These are phyloP conservation scores for Barbarea vulgaris DNA, from an alignment of 345 rosid genomes.

Conservation along the genomic window DNA sequence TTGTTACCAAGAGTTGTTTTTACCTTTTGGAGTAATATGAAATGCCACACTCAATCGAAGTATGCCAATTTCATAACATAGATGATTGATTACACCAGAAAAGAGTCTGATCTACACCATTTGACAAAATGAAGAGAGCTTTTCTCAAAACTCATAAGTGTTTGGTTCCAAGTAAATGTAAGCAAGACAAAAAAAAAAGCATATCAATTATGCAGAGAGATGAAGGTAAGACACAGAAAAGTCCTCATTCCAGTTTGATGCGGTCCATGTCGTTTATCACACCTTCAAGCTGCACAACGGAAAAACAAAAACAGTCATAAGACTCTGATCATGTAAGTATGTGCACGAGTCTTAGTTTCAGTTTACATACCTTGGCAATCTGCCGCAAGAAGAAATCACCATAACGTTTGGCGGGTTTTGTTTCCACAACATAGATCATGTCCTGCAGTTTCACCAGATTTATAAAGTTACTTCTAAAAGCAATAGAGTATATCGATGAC, in stretches of 20 bases:
- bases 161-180: not conserved
- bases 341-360: not conserved
- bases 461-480: not conserved
- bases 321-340: not conserved
- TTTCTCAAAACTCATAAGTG: no score
- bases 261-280: slow-evolving; percentile 82
- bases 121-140: not conserved
- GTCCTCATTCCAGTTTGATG: slow-evolving; percentile 65
- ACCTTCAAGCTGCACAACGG: slow-evolving; percentile 73
- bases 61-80: no score
- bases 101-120: no score
- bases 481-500: not conserved
- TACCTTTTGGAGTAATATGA: no score
- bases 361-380: slow-evolving; percentile 72
- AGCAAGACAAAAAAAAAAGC: not conserved
- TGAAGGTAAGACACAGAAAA: not conserved
- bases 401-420: slow-evolving; percentile 69
- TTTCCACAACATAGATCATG: slow-evolving; percentile 78
- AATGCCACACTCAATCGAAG: no score
- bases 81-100: no score
- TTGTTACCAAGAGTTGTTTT: no score
- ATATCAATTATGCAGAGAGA: not conserved
- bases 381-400: slow-evolving; percentile 96
- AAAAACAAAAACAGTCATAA: not conserved
- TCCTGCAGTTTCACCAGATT: slow-evolving; percentile 56